phyloP scores from a whole-genome alignment of 805 yeast species.

The Monosporozyma yasuniensis region DNA sequence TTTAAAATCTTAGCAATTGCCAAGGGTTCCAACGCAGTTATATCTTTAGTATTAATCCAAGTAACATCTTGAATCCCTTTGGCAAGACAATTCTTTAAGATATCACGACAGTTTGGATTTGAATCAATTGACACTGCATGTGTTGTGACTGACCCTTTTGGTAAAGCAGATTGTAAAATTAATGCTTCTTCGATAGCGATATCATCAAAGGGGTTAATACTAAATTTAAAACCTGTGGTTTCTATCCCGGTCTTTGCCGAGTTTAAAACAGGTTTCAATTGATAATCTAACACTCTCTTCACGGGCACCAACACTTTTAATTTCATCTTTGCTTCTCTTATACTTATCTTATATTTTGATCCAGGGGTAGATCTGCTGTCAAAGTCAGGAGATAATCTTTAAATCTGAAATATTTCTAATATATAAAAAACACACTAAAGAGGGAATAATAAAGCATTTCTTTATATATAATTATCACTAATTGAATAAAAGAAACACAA shows the following conservation, averaged over 20 bases:
- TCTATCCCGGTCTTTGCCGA: conserved; percentile 72
- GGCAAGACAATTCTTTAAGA: conserved; percentile 82
- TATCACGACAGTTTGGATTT: conserved; percentile 76
- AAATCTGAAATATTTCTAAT: background rate
- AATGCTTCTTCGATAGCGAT: conserved; percentile 95
- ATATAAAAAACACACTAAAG: background rate
- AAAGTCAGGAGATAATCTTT: background rate
- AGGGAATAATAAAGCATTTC: too few species aligned
- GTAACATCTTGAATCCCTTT: conserved; percentile 90
- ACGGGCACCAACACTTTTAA: conserved; percentile 73
- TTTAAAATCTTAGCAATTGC: conserved; percentile 79
- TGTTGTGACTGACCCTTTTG: conserved; percentile 54
- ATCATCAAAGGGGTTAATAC: conserved; percentile 95
- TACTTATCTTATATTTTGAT: background rate
- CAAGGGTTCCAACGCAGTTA: conserved; percentile 67
- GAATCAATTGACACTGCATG: conserved; percentile 86
- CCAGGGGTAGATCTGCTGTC: background rate
- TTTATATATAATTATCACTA: too few species aligned
- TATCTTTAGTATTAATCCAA: conserved; percentile 66
- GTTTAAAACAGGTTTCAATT: conserved; percentile 87
- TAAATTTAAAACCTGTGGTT: conserved; percentile 80
- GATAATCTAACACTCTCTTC: conserved; percentile 89
- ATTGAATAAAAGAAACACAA: too few species aligned
- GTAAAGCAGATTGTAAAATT: conserved; percentile 50
- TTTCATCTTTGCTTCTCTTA: background rate